Base-by-base conservation (phyloP, 257 asterid species). In the Solanum commersonii region DNA sequence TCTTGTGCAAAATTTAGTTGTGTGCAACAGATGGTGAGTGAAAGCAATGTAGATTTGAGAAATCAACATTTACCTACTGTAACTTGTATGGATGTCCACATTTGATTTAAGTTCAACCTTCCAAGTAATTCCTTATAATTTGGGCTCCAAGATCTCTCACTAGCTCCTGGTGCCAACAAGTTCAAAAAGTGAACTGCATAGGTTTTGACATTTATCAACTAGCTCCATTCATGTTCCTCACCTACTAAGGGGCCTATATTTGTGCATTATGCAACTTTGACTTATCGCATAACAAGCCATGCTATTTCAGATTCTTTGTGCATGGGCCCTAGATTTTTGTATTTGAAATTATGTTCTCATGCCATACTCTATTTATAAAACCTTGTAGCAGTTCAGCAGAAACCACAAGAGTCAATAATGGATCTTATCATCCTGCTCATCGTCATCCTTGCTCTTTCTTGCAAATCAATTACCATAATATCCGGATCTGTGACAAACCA, bases 281-380 rank as follows among this genome's bases (percentile, higher is more conserved):
- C 85, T 42, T 44, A 44, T 14, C 8, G 37, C 38, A 44, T 11
- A 44, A 4, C 85, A 79, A 27, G 85, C 31, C 85, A 79, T 79
- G 85, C 44, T 79, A 35, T 27, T 79, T 42, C 85, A 79, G 86
- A 77, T 74, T 87, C 84, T 77, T 87, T 87, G 65, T n/a, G 70
- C 44, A 87, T 76, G 86, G 49, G 22, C 22, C 27, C 49, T 1
- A 87, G 88, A 87, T 87, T 87, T 33, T 59, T 6, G 46, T 22
- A 86, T 73, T 71, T 86, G 73, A 34, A 10, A 74, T 23, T 56
- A 4, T 49, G 82, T 60, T 86, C 33, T 86, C 20, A 10, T 35
- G 8, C 38, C 79, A 65, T 23, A 77, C 63, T 25, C 15, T 33
- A 16, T 20, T 31, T 85, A 85, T 67, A 38, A 85, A 35, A 67